Base-by-base conservation (phyloP, 305 asterid species). In the Rubia peregrina region DNA sequence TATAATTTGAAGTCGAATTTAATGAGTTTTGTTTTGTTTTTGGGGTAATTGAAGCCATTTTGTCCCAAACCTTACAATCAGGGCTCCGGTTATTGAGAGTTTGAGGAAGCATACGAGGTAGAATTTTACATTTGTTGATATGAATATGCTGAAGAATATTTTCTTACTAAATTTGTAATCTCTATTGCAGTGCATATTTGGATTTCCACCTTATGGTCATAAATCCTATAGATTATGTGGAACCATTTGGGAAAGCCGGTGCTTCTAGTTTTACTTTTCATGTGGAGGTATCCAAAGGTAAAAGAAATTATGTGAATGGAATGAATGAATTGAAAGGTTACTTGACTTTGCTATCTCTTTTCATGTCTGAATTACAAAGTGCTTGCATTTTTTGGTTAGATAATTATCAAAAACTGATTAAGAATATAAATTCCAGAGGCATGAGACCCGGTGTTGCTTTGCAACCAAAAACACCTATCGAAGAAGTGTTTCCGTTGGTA, bases 181-280 rank as follows among this genome's bases (percentile, higher is more conserved):
- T 49, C 65, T 38, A 59, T 30, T 80, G 69, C 95, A 94, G 97
- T 41, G 96, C 97, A 48, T 94, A 94, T 84, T 75, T 94, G 71
- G 99, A 94, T 85, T 94, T 96, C 83, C 97, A 94, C 79, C 86
- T 94, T 51, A 91, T 94, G 99, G 97, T 91, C 74, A 88, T 97
- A 70, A 94, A 91, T 82, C 99, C 99, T 69, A 82, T 88, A 55
- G 99, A 94, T 82, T 91, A 94, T 62, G 95, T 91, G 48, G 96
- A 90, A 65, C 86, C 92, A 51, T 78, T 93, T 2, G 90, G 84
- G 63, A 85, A 85, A 82, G 98, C 98, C 14, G 98, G 97, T 70
- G 98, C 98, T 70, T 90, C 98, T 53, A 97, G 98, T 71, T 93
- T 93, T 73, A 90, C 98, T 44, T 93, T 93, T 83, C 98, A 93